Evolutionary conservation across 2,329 filamentous ascomycete genomes (phyloP), one percentile per base, ranked within the genome.

Genomic region (Xylaria sp.): DNA sequence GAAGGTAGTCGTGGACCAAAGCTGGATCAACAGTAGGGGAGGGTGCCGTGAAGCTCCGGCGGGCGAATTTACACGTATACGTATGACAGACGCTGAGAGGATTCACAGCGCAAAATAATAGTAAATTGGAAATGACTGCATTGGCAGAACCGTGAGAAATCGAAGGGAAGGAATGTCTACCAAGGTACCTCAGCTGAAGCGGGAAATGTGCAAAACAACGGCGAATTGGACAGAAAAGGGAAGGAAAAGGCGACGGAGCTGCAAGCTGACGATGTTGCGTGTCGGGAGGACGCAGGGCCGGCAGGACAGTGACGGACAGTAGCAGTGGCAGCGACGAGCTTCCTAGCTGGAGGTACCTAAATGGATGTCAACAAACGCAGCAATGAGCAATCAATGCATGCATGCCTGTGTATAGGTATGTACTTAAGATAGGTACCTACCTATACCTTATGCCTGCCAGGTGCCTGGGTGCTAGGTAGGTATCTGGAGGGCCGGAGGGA

Each of bases 351-450:
- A n/a, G n/a, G n/a, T n/a, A n/a, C n/a, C n/a, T n/a, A n/a, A n/a
- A n/a, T n/a, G n/a, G n/a, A 56, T 54, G 56, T 59, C 56, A 61
- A 61, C 53, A 59, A 59, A 60, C 49, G 57, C 52, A 53, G 57
- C 50, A 59, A 57, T 47, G 52, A n/a, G 39, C 55, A 59, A 57
- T 59, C 57, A 60, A 62, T 60, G 57, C 57, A 60, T 54, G 56
- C 42, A n/a, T n/a, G n/a, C n/a, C n/a, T n/a, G n/a, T n/a, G n/a
- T n/a, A n/a, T n/a, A n/a, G n/a, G n/a, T n/a, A n/a, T n/a, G n/a
- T n/a, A n/a, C n/a, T n/a, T n/a, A n/a, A n/a, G n/a, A n/a, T n/a
- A n/a, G n/a, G n/a, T n/a, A n/a, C n/a, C n/a, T n/a, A n/a, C n/a
- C n/a, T n/a, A n/a, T n/a, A n/a, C n/a, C n/a, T n/a, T n/a, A n/a